Evolutionary conservation across 2,329 filamentous ascomycete genomes (phyloP), one percentile per base, ranked within the genome.

Genomic region (Epichloe sylvatica): DNA sequence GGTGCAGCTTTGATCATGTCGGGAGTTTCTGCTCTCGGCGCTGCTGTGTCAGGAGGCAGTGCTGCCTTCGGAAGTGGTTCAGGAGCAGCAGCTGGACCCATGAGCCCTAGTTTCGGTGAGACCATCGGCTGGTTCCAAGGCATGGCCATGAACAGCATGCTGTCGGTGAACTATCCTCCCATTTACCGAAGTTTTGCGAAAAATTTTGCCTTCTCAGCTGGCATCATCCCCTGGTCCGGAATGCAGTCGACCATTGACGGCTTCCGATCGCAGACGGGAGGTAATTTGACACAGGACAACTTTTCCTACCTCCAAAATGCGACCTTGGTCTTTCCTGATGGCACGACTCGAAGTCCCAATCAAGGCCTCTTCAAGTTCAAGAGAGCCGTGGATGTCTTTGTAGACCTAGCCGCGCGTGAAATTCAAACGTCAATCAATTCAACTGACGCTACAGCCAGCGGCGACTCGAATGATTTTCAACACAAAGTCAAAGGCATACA

Each of bases 71-170:
- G 63, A 67, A 8, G 42, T 4, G 23, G 37, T 36, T 66, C 67
- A 17, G 69, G 68, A 43, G 73, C 71, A 17, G 84, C 82, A 13
- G 73, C 74, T 12, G 74, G 80, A 2, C 75, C 83, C 11, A 72
- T 83, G 39, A 92, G 87, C 58, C 92, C 92, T 25, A 86, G 83
- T 48, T 96, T 97, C 63, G 76, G 75, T 42, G 87, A 96, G 61
- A 81, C 94, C 45, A 77, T 95, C 56, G 81, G 83, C 53, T 94
- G 86, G 79, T 95, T 97, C 66, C 90, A 97, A 67, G 83, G 84
- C 46, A 85, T 97, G 74, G 89, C 92, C 30, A 84, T 92, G 72
- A 96, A 92, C 66, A 90, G 92, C 56, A 97, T 97, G 92, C 75
- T 95, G 64, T 94, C 86, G 52, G 90, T 94, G 59, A 79, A 83